Conservation (phyloP, 331 rosid genomes). For the Ulmus americana region DNA sequence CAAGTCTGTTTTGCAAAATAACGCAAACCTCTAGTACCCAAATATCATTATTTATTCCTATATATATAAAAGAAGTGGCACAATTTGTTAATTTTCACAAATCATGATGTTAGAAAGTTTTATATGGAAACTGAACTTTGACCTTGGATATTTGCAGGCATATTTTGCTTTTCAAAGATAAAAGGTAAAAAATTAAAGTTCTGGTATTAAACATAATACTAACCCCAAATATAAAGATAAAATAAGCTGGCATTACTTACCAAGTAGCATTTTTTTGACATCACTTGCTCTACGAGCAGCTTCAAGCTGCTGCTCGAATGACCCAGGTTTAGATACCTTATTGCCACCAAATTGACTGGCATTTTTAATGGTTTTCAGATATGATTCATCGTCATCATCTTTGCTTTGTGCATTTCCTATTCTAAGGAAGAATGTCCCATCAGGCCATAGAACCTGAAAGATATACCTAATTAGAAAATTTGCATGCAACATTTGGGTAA, state of each 20-base stretch:
- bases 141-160: background rate
- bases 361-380: constrained; percentile 32
- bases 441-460: constrained; percentile 85
- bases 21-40: too few relatives aligned
- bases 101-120: background rate
- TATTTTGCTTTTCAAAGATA: background rate
- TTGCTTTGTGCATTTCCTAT: constrained; percentile 31
- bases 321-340: constrained; percentile 41
- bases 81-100: too few relatives aligned
- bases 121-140: background rate
- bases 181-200: too few relatives aligned
- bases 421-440: constrained; percentile 63
- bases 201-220: background rate
- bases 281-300: constrained; percentile 93
- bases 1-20: too few relatives aligned
- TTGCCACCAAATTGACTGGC: constrained; percentile 33
- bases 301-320: constrained; percentile 86
- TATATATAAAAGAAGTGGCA: too few relatives aligned
- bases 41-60: too few relatives aligned
- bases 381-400: constrained; percentile 23
- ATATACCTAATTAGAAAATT: constrained; percentile 2
- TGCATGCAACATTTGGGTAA: background rate
- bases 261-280: constrained; percentile 75
- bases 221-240: background rate
- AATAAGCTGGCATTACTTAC: constrained; percentile 42